Evolutionary conservation across 139 green algal genomes (phyloP), one percentile per base, ranked within the genome.

Genomic region (Tetradesmus obliquus): DNA sequence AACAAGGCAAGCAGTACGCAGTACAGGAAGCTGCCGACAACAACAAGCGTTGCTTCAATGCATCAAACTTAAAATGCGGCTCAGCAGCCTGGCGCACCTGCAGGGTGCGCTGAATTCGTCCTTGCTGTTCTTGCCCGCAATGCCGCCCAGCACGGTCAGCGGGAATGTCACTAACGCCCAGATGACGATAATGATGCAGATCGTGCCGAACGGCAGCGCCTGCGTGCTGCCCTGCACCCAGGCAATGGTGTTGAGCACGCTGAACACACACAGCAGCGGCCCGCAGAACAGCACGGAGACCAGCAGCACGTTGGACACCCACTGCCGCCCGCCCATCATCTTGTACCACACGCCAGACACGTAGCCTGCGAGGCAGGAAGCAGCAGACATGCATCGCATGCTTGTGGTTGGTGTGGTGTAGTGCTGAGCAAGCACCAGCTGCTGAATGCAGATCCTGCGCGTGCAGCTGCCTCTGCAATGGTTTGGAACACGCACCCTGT

Each of bases 161-260:
- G 97, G 97, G 93, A 99, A 97, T 13, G 98, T 99, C 83, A 98
- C 94, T 3, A 99, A 91, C 1, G 95, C 96, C 97, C 97, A 99
- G 55, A 99, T 92, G 58, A 98, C 76, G 58, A 98, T 94, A 89
- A 99, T 98, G 93, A 98, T 96, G 84, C 93, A 92, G 87, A 99
- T 98, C 80, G 97, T 98, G 80, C 97, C 95, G 54, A 98, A 98
- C 0, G 97, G 97, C 91, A 98, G 94, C 4, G 96, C 97, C 76
- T 94, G 91, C 20, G 86, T 93, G 62, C 91, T 91, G 86, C 91
- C 91, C 17, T 88, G 79, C 15, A 88, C 53, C 86, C 86, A 96
- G 55, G 97, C 97, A 12, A 98, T 96, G 4, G 96, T 98, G 95
- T 99, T 99, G 66, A 98, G 95, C 92, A 97, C 96, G 60, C 93